These are phyloP conservation scores for Penicillium chermesinum DNA, from an alignment of 495 filamentous ascomycete species.

Conservation along the genomic window DNA sequence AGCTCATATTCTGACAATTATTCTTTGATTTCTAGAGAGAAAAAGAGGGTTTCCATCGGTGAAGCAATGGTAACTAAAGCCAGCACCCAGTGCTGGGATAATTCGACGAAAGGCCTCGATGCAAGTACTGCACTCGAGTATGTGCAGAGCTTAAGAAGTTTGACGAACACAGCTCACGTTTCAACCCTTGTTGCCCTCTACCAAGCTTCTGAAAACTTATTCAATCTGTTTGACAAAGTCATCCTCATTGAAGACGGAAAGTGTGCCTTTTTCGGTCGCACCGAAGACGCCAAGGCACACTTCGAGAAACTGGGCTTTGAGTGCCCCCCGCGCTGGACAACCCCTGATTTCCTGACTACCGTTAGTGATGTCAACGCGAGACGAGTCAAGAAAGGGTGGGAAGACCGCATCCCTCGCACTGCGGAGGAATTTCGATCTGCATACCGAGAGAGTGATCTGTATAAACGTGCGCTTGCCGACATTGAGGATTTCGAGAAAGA, in stretches of 20 bases:
- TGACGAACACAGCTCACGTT: conserved; percentile 58
- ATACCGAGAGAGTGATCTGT: conserved; percentile 46
- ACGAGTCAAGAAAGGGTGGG: conserved; percentile 52
- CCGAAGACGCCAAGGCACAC: conserved; percentile 52
- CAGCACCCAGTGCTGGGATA: conserved; percentile 63
- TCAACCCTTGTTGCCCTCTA: conserved; percentile 63
- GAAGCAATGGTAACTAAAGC: conserved; percentile 66
- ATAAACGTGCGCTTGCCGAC: conserved; percentile 32
- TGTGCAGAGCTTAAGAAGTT: conserved; percentile 54
- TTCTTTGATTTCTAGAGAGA: conserved; percentile 36
- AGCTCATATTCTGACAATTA: not conserved
- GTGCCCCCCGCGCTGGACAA: conserved; percentile 58
- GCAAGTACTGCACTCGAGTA: conserved; percentile 63
- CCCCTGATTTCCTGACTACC: conserved; percentile 64
- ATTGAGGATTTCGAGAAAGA: conserved; percentile 50
- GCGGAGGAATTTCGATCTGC: conserved; percentile 51
- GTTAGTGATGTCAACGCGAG: conserved; percentile 61
- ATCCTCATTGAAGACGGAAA: conserved; percentile 63
- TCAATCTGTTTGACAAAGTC: conserved; percentile 67
- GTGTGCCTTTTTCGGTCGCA: conserved; percentile 58
- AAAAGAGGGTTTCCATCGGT: conserved; percentile 66
- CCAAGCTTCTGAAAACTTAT: conserved; percentile 66
- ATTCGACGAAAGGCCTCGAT: conserved; percentile 63
- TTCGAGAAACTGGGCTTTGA: conserved; percentile 61
- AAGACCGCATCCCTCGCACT: conserved; percentile 56